A percentile compares a stretch with the other conserved stretches of the same genome.
These are phyloP conservation scores for Vitis amurensis DNA, from an alignment of 164 flowering plant genomes.

Conservation along the genomic window DNA sequence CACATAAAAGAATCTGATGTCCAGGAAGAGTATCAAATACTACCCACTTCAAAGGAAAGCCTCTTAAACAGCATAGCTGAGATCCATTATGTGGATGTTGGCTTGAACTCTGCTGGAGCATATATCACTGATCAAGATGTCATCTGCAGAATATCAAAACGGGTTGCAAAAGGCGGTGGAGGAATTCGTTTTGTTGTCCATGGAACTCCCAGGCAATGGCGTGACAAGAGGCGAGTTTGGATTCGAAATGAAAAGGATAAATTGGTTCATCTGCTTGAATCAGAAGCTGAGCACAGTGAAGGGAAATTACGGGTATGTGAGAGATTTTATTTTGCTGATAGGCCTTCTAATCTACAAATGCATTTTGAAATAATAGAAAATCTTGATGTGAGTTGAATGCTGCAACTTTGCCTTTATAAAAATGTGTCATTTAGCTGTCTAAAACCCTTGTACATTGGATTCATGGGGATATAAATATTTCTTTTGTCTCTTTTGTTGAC, in stretches of 20 bases:
- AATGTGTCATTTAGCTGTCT: not conserved
- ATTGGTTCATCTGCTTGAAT: conserved; percentile 48
- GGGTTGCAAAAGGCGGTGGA: conserved; percentile 24
- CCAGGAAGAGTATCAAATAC: conserved; percentile 27
- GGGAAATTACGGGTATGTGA: conserved; percentile 61
- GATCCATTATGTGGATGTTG: conserved; percentile 84
- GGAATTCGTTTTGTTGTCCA: conserved; percentile 63
- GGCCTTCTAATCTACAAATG: conserved; percentile 69
- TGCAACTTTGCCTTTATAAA: not conserved
- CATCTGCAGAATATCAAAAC: conserved; percentile 45
- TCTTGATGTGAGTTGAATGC: conserved; percentile 49
- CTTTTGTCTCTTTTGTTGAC: too few species aligned
- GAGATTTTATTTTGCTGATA: conserved; percentile 65
- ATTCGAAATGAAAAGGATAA: conserved; percentile 65
- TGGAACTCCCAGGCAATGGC: conserved; percentile 95
- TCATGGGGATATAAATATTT: too few species aligned
- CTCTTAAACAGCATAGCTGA: conserved; percentile 69
- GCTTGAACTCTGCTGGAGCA: conserved; percentile 74
- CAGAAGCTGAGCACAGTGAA: conserved; percentile 36
- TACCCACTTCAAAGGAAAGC: conserved; percentile 51
- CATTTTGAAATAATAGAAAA: conserved; percentile 83
- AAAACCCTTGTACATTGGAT: too few species aligned
- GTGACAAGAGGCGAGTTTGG: conserved; percentile 55
- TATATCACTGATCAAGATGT: conserved; percentile 57
- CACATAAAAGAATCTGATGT: conserved; percentile 1